Evolutionary conservation across 1,284 basidiomycete species (phyloP).

Genomic region (Moniliophthora roreri): DNA sequence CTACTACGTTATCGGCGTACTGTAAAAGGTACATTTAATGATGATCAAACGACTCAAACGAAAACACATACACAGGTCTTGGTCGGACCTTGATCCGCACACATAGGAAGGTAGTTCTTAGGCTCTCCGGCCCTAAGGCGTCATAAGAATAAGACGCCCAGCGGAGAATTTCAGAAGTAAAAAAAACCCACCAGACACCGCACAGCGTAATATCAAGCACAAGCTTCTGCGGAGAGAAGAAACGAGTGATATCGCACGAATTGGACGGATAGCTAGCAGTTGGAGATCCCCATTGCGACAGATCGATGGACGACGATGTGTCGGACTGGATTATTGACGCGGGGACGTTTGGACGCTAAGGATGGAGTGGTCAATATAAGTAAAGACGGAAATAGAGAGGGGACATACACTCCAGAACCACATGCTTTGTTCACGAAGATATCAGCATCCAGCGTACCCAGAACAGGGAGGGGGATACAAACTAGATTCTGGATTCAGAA

Average conservation of each 20-base stretch:
- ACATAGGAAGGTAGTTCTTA: slow-evolving; percentile 10
- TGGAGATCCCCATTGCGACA: slow-evolving; percentile 57
- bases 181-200: slow-evolving; percentile 39
- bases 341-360: slow-evolving; percentile 41
- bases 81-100: slow-evolving; percentile 11
- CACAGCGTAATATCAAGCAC: slow-evolving; percentile 56
- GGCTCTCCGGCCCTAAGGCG: slow-evolving; percentile 11
- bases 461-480: slow-evolving; percentile 13
- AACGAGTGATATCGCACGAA: slow-evolving; percentile 47
- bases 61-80: slow-evolving; percentile 10
- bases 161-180: no score
- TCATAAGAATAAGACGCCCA: neutral
- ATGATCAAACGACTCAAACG: neutral
- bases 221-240: slow-evolving; percentile 55
- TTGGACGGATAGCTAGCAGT: slow-evolving; percentile 50
- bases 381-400: neutral
- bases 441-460: neutral
- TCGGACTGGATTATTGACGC: slow-evolving; percentile 33
- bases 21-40: neutral
- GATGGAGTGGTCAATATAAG: neutral
- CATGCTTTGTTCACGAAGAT: slow-evolving; percentile 40
- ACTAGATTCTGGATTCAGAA: slow-evolving; percentile 21
- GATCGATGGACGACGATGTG: slow-evolving; percentile 44
- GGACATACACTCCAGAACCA: slow-evolving; percentile 65
- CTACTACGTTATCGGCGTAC: slow-evolving; percentile 17